Conservation (phyloP, 2,329 filamentous ascomycete genomes). For the Colletotrichum eremochloae region DNA sequence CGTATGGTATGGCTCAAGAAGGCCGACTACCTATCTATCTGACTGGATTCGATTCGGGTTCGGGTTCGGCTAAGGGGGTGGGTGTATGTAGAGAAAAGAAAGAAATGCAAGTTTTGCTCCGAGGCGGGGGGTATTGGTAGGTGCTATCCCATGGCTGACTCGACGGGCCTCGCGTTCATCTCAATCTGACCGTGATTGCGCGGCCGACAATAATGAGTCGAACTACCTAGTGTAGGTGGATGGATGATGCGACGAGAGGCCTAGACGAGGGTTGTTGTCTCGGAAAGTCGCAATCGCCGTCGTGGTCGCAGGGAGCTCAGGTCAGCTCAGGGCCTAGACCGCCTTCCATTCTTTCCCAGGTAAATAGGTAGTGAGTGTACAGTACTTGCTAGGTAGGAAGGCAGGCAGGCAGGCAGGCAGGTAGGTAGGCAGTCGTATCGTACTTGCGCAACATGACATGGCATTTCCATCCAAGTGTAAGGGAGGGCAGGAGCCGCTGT, state of each 20-base stretch:
- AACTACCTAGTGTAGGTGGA: too few relatives aligned
- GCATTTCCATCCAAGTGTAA: too few relatives aligned
- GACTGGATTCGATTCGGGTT: too few relatives aligned
- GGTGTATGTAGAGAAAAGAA: too few relatives aligned
- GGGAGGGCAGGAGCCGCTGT: too few relatives aligned
- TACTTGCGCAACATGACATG: too few relatives aligned
- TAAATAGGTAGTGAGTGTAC: neutral
- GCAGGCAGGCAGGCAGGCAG: neutral
- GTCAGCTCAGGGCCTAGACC: neutral
- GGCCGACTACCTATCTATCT: neutral
- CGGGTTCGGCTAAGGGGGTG: too few relatives aligned
- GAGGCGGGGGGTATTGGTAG: neutral
- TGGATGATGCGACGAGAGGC: neutral
- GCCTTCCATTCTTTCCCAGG: neutral
- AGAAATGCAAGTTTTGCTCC: neutral
- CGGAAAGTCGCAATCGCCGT: neutral
- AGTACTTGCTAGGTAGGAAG: too few relatives aligned
- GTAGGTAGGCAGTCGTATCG: neutral
- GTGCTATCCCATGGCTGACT: neutral
- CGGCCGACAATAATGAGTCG: neutral
- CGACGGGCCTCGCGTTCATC: neutral
- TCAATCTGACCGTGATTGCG: neutral
- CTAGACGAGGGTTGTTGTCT: neutral
- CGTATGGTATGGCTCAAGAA: neutral
- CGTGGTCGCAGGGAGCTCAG: neutral